Percentiles rank a stretch among this genome's conserved stretches.
These are phyloP conservation scores for Mycosarcoma mackinlayi DNA, from an alignment of 1,284 basidiomycete genomes.

Conservation along the genomic window DNA sequence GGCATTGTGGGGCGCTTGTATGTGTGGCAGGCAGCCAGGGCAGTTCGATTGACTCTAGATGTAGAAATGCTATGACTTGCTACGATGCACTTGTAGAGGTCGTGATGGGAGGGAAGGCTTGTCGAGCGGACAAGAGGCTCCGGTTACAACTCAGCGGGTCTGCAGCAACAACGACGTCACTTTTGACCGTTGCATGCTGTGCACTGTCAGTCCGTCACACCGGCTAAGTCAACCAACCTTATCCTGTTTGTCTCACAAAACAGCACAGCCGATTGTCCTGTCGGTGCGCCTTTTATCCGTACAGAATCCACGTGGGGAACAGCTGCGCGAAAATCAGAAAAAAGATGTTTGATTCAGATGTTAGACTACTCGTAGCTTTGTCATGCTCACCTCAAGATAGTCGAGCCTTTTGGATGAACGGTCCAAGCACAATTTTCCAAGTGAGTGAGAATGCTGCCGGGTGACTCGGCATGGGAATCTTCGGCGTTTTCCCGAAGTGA, in stretches of 20 bases:
- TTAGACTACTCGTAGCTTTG: neutral
- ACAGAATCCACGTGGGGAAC: neutral
- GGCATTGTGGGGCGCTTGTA: too few species aligned
- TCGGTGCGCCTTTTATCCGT: neutral
- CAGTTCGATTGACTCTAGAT: too few species aligned
- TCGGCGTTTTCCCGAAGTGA: conserved; percentile 14
- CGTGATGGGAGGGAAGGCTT: too few species aligned
- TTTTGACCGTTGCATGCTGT: neutral
- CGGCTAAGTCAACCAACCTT: too few species aligned
- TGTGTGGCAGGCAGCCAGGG: too few species aligned
- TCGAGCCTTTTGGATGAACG: too few species aligned
- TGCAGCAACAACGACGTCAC: too few species aligned
- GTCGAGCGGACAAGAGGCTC: too few species aligned
- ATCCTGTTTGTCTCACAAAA: neutral
- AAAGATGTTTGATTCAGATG: neutral
- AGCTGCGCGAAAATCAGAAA: neutral
- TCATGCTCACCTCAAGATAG: conserved; percentile 1
- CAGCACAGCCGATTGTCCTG: conserved; percentile 2
- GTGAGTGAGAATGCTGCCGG: neutral
- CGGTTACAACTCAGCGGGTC: too few species aligned
- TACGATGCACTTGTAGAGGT: too few species aligned
- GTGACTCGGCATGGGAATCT: neutral
- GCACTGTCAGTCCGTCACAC: too few species aligned
- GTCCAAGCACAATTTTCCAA: neutral
- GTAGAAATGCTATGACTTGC: too few species aligned